A percentile compares a stretch with the other conserved stretches of the same genome.
Conservation (phyloP, 495 filamentous ascomycete species). For the Letharia columbiana region DNA sequence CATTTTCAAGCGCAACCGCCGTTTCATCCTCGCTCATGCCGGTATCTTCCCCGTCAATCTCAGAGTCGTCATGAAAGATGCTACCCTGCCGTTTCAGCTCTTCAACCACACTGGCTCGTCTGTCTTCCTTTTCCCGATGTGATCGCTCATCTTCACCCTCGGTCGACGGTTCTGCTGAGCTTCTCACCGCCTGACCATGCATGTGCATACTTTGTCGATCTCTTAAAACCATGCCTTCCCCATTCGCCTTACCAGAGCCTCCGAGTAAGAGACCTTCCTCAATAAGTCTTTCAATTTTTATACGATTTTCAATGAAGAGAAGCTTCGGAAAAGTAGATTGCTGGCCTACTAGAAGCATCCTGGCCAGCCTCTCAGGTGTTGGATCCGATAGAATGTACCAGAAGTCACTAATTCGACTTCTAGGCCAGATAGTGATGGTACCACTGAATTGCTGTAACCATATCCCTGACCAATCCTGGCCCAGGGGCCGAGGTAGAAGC, state of each 20-base stretch:
- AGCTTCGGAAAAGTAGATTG: constrained; percentile 82
- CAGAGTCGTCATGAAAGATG: constrained; percentile 48
- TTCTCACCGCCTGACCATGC: constrained; percentile 15
- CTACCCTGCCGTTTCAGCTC: constrained; percentile 52
- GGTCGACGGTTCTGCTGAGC: not conserved
- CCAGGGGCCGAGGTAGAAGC: constrained; percentile 79
- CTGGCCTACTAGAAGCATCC: constrained; percentile 84
- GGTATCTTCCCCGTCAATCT: constrained; percentile 29
- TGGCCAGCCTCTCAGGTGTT: constrained; percentile 57
- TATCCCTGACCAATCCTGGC: constrained; percentile 92
- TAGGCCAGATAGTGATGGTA: constrained; percentile 93
- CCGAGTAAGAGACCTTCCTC: constrained; percentile 61
- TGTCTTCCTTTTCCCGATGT: constrained; percentile 26
- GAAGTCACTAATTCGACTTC: constrained; percentile 66
- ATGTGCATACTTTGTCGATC: constrained; percentile 15
- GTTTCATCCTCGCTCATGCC: constrained; percentile 23
- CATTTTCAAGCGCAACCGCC: constrained; percentile 5
- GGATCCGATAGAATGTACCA: constrained; percentile 81
- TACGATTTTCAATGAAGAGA: constrained; percentile 77
- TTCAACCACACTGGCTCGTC: constrained; percentile 40
- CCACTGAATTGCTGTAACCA: constrained; percentile 94
- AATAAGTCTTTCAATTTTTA: constrained; percentile 73
- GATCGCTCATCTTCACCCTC: constrained; percentile 23
- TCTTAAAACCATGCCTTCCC: not conserved
- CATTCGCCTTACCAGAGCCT: constrained; percentile 20